phyloP scores from a whole-genome alignment of 2,329 filamentous ascomycete genomes.

The Graphilbum sp. region DNA sequence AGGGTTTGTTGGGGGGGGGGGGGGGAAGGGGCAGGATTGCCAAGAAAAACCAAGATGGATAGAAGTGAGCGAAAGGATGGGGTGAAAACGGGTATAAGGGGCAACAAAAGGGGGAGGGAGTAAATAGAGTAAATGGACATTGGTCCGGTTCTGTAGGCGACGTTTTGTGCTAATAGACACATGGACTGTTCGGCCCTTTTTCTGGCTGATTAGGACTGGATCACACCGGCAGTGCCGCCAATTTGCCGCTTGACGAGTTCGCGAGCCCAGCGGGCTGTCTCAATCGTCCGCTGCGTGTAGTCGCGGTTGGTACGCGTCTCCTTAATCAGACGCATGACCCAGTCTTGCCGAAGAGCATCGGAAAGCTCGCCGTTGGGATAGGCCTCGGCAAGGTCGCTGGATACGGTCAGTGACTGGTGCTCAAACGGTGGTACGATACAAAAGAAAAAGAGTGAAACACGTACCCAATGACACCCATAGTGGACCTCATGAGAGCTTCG shows the following conservation, averaged over 20 bases:
- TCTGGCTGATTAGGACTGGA: constrained; percentile 27
- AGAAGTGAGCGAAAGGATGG: too few relatives aligned
- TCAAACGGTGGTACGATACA: background rate
- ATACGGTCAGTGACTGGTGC: background rate
- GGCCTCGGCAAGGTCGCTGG: constrained; percentile 79
- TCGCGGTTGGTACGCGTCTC: constrained; percentile 84
- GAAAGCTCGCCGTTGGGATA: constrained; percentile 83
- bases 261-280: constrained; percentile 91
- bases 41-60: too few relatives aligned
- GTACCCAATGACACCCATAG: constrained; percentile 95
- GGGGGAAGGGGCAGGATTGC: too few relatives aligned
- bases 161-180: too few relatives aligned
- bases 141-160: too few relatives aligned
- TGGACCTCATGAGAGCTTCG: constrained; percentile 79
- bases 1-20: too few relatives aligned
- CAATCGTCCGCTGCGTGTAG: constrained; percentile 68
- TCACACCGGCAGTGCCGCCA: constrained; percentile 33
- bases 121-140: too few relatives aligned
- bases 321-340: constrained; percentile 78
- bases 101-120: too few relatives aligned
- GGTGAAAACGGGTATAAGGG: too few relatives aligned
- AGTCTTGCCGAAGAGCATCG: constrained; percentile 75
- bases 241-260: constrained; percentile 93
- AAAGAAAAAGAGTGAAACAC: constrained; percentile 16
- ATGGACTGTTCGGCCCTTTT: too few relatives aligned